A percentile compares a stretch with the other conserved stretches of the same genome.
Conservation (phyloP, 2,329 filamentous ascomycete genomes). For the Bimuria novae-zelandiae region DNA sequence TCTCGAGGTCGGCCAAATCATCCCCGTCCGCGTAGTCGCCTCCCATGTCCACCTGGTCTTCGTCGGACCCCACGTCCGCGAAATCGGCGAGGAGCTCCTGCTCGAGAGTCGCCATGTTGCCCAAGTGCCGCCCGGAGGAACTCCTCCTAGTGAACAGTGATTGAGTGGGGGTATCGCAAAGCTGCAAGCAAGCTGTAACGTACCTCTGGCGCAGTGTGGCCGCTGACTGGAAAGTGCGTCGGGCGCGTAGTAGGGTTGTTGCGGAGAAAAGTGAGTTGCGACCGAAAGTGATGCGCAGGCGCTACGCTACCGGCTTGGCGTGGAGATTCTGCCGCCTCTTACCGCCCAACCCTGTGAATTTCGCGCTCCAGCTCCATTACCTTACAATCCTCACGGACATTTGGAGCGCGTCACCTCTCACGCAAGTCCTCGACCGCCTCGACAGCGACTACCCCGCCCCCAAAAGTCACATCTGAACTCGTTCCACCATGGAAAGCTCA, state of each 20-base stretch:
- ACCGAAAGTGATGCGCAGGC: conserved; percentile 8
- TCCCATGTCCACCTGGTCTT: conserved; percentile 60
- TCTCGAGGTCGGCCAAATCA: conserved; percentile 41
- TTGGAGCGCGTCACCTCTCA: neutral
- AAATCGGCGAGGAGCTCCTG: conserved; percentile 94
- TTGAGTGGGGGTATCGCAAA: conserved; percentile 24
- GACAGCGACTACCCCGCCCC: neutral
- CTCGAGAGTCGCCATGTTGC: conserved; percentile 77
- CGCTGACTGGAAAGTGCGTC: conserved; percentile 17
- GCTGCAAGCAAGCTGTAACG: conserved; percentile 22
- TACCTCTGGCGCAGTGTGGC: conserved; percentile 24
- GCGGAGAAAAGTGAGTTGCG: neutral
- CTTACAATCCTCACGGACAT: neutral
- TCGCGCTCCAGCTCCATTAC: neutral
- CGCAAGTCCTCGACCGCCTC: neutral
- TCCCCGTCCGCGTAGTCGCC: conserved; percentile 25
- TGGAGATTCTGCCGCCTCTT: neutral
- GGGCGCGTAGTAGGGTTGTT: conserved; percentile 8
- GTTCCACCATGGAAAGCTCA: conserved; percentile 74
- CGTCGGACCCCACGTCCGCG: conserved; percentile 81
- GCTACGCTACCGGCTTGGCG: conserved; percentile 6
- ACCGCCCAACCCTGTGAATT: conserved; percentile 13
- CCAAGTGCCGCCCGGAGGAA: conserved; percentile 28
- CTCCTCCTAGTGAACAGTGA: conserved; percentile 24
- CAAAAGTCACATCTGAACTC: neutral